A percentile compares a stretch with the other conserved stretches of the same genome.
These are phyloP conservation scores for Beta corolliflora DNA, from an alignment of 179 eudicot genomes.

Conservation along the genomic window DNA sequence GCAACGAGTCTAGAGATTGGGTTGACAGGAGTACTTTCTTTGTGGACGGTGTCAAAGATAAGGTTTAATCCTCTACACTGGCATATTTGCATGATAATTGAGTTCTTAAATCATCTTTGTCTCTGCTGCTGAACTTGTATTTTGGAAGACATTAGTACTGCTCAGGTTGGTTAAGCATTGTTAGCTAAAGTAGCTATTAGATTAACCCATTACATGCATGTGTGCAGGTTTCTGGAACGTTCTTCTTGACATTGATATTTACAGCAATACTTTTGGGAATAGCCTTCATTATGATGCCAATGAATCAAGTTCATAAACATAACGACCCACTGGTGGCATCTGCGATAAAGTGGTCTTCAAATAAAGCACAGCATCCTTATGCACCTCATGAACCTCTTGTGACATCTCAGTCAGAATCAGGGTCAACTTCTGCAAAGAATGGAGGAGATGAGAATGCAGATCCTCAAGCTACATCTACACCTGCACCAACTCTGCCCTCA, in stretches of 20 bases:
- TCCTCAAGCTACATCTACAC: slow-evolving; percentile 14
- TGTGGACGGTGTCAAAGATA: slow-evolving; percentile 18
- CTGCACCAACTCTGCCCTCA: slow-evolving; percentile 7
- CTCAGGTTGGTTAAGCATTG: not conserved
- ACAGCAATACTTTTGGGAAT: slow-evolving; percentile 34
- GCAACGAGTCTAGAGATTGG: slow-evolving; percentile 41
- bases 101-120: not conserved
- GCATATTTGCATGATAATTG: not conserved
- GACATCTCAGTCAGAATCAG: slow-evolving; percentile 13
- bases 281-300: slow-evolving; percentile 25
- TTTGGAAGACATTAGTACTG: not conserved
- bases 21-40: slow-evolving; percentile 21
- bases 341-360: slow-evolving; percentile 19
- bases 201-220: slow-evolving; percentile 12
- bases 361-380: slow-evolving; percentile 17
- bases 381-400: slow-evolving; percentile 16
- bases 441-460: slow-evolving; percentile 8
- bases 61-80: slow-evolving; percentile 39
- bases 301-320: slow-evolving; percentile 24
- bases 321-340: slow-evolving; percentile 11
- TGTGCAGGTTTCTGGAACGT: slow-evolving; percentile 33
- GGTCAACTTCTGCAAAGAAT: slow-evolving; percentile 11
- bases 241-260: slow-evolving; percentile 24
- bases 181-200: not conserved
- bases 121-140: not conserved